Evolutionary conservation across 1,284 basidiomycete species (phyloP), one percentile per base, ranked within the genome.

Genomic region (Anthracocystis walkeri): DNA sequence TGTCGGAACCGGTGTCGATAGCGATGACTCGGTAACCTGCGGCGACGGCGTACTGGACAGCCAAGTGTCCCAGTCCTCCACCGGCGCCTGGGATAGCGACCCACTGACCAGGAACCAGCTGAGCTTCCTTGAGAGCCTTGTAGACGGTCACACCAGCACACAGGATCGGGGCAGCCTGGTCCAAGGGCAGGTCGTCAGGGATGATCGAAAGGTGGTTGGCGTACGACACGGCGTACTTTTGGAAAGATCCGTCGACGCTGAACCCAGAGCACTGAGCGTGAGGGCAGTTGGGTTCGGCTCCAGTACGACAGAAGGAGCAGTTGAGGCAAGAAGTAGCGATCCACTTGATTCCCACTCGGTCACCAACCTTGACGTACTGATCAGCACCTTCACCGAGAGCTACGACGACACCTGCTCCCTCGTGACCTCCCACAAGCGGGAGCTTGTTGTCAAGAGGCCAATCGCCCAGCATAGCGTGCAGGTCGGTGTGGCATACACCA

Each of bases 341-440:
- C 79, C 79, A 79, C 80, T 95, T 95, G 87, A 96, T 90, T 7
- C 94, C 93, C 50, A 95, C 93, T 14, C 91, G 89, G 73, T 94
- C 90, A 25, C 93, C 93, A 31, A 94, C 69, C 78, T 87, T 87
- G 78, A 87, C 82, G 77, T 90, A 80, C 50, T 84, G 79, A 2
- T 90, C 89, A 0, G 92, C 91, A 81, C 91, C 87, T 23, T 88
- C 87, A 49, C 90, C 93, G 78, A 95, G 91, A 41, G 92, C 92
- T 42, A 95, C 91, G 63, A 95, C 87, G 56, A 88, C 79, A 51
- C 87, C 87, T 6, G 85, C 86, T 51, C 86, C 92, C 86, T 94
- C 93, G 82, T 94, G 93, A 0, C 94, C 94, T 38, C 93, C 94
- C 67, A 95, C 89, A 60, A 94, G 89, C 2, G 93, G 93, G 11